Base-by-base conservation (phyloP, 768 basidiomycete genomes). In the Suillus ampliporus region DNA sequence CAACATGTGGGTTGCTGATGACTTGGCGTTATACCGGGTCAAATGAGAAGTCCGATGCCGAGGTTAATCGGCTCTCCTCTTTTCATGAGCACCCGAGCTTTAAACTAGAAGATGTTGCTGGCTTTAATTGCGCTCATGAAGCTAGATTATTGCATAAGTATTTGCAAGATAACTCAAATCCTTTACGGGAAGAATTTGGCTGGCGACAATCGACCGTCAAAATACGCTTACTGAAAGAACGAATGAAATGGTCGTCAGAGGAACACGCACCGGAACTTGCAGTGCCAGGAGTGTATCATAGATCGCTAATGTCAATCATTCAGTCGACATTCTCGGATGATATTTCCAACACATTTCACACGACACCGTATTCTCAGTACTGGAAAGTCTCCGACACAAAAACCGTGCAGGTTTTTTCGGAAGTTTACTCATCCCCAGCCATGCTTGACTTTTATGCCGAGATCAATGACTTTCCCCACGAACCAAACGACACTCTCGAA, bases 221-320 rank as follows among this genome's bases (percentile, higher is more conserved):
- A 60, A 60, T 74, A 68, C 37, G 58, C 31, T 11, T 73, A 67
- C 34, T 77, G 63, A 69, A 64, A 23, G 63, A 68, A n/a, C 35
- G 59, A 14, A 1, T 9, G 5, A 52, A 19, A 5, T 52, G 48
- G 19, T 2, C 13, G 3, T 65, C 66, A 0, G 75, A 79, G 58
- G 67, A 23, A 0, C 64, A 63, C 19, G 76, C 77, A 5, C 77
- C 75, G 1, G 57, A 60, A 3, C 73, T 79, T 47, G 58, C 67
- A 11, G 69, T 82, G 0, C 43, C 54, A 1, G 73, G 72, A 10
- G 41, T 81, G 3, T 65, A 66, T 46, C 68, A 76, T 41, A 72
- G 74, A 0, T 58, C 57, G 0, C 60, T 78, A 5, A 52, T 69
- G 2, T 65, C 70, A 5, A 67, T 77, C 17, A 69, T 78, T 41